Evolutionary conservation across 352 stramenopile species (phyloP).

Genomic region (Thraustotheca clavata): DNA sequence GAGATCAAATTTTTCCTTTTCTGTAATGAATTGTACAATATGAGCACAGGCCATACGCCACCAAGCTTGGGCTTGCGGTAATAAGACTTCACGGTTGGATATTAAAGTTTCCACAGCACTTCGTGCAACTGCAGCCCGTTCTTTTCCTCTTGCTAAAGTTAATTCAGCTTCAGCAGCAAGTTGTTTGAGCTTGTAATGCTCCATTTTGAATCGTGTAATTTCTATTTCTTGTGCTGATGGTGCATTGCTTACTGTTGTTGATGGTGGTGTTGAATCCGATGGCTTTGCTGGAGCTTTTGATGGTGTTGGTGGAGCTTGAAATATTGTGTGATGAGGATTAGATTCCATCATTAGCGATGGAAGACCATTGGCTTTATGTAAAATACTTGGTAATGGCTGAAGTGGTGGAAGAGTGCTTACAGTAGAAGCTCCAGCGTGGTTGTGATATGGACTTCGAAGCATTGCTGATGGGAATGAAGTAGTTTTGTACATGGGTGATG

Average conservation of each 20-base stretch:
- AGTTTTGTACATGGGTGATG: neutral
- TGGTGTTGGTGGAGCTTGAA: neutral
- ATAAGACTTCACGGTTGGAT: slow-evolving; percentile 9
- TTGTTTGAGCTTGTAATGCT: slow-evolving; percentile 22
- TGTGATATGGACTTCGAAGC: neutral
- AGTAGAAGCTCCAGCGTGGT: neutral
- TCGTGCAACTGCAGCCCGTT: neutral
- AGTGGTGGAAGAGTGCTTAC: neutral
- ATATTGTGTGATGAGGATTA: neutral
- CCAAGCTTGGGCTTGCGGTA: slow-evolving; percentile 10
- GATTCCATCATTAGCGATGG: neutral
- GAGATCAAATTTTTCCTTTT: slow-evolving; percentile 16
- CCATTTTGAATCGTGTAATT: slow-evolving; percentile 21
- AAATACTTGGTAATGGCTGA: neutral
- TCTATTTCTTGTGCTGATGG: slow-evolving; percentile 21
- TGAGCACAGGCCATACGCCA: slow-evolving; percentile 5
- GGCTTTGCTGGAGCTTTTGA: neutral
- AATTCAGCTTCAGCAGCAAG: slow-evolving; percentile 8
- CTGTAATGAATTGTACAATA: neutral
- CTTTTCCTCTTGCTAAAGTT: slow-evolving; percentile 1
- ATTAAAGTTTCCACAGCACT: slow-evolving; percentile 5
- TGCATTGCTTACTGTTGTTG: too few relatives aligned
- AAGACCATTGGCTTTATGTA: neutral
- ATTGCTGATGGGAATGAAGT: neutral
- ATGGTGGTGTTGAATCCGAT: neutral